phyloP scores from a whole-genome alignment of 768 basidiomycete genomes.

The Boletus tylopilopsis region DNA sequence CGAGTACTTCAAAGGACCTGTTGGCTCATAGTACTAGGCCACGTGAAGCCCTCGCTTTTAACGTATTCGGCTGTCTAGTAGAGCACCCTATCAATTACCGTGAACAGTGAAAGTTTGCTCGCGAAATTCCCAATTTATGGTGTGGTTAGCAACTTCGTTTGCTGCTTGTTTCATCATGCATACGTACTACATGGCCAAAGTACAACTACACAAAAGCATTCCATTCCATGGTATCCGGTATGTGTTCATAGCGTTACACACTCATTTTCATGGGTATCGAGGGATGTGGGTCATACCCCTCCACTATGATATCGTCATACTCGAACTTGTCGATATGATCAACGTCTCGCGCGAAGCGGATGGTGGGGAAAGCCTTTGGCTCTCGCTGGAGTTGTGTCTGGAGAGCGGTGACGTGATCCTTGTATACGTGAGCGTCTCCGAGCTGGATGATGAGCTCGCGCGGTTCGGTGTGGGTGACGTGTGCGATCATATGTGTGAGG shows the following conservation, averaged over 20 bases:
- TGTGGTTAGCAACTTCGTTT: no score
- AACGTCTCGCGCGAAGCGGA: slow-evolving; percentile 67
- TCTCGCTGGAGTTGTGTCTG: slow-evolving; percentile 73
- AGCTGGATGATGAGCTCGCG: slow-evolving; percentile 93
- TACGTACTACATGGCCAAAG: no score
- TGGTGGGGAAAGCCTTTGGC: slow-evolving; percentile 79
- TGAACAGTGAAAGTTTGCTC: no score
- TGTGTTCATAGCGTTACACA: slow-evolving; percentile 41
- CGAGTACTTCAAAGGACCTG: no score
- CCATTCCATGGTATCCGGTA: slow-evolving; percentile 4
- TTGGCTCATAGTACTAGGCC: no score
- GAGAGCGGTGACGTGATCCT: slow-evolving; percentile 88
- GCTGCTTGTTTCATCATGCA: no score
- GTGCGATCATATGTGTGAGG: slow-evolving; percentile 97
- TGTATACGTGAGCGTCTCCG: slow-evolving; percentile 96
- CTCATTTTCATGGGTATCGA: slow-evolving; percentile 96
- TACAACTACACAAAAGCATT: neutral
- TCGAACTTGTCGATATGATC: slow-evolving; percentile 76
- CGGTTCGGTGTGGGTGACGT: slow-evolving; percentile 79
- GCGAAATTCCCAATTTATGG: no score
- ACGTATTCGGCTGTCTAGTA: no score
- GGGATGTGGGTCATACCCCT: slow-evolving; percentile 82
- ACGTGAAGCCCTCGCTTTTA: no score
- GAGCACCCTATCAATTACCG: no score
- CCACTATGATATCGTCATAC: slow-evolving; percentile 77